Evolutionary conservation across 2,329 filamentous ascomycete species (phyloP).

Genomic region (Colletotrichum higginsianum): DNA sequence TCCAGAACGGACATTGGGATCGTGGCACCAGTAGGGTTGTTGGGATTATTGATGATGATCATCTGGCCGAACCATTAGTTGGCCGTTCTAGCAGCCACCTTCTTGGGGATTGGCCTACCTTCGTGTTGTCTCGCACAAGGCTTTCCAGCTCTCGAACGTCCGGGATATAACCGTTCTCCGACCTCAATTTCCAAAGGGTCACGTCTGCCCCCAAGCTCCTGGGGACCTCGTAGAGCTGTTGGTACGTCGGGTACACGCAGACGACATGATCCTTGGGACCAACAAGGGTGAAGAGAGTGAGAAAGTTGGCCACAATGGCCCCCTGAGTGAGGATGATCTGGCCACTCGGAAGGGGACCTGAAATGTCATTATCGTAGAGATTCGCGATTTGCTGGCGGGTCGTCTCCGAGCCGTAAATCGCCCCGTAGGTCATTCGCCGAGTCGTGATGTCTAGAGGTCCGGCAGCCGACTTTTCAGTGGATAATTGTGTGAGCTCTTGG

Average conservation of each 20-base stretch:
- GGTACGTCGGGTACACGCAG: constrained; percentile 86
- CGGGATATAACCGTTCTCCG: constrained; percentile 58
- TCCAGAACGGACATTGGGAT: constrained; percentile 57
- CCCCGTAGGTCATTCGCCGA: constrained; percentile 77
- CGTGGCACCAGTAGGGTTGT: too few species aligned
- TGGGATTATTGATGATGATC: too few species aligned
- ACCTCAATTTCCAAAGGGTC: constrained; percentile 78
- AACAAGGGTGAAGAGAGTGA: constrained; percentile 78
- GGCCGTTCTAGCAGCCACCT: too few species aligned
- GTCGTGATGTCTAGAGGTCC: constrained; percentile 63
- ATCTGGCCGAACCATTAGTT: too few species aligned
- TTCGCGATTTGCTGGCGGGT: constrained; percentile 76
- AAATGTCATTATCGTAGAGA: constrained; percentile 72
- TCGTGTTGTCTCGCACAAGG: too few species aligned
- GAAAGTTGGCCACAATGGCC: constrained; percentile 83
- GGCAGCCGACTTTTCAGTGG: constrained; percentile 63
- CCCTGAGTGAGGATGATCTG: constrained; percentile 82
- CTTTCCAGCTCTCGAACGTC: too few species aligned
- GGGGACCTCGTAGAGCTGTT: constrained; percentile 83
- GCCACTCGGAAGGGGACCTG: constrained; percentile 55
- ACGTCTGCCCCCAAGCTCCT: constrained; percentile 79
- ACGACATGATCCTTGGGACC: constrained; percentile 83
- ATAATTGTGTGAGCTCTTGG: constrained; percentile 74
- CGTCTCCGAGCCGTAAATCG: constrained; percentile 77
- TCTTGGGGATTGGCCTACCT: too few species aligned